Conservation (phyloP, 257 asterid species). For the Coffea eugenioides region DNA sequence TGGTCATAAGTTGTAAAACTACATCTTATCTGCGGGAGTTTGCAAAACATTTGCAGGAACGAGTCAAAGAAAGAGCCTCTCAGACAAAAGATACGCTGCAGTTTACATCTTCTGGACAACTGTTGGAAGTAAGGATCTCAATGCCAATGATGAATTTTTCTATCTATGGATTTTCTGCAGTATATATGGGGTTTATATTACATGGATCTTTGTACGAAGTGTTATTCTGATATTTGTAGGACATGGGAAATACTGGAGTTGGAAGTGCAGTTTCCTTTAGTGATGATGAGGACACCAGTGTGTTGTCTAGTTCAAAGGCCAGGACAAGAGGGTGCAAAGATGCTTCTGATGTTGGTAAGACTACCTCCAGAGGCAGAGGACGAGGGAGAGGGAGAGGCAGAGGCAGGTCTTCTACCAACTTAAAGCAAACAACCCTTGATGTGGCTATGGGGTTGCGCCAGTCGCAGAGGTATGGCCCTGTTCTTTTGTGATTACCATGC, state of each 20-base stretch:
- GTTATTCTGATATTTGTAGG: constrained; percentile 31
- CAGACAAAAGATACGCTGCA: constrained; percentile 54
- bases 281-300: constrained; percentile 76
- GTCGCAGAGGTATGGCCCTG: constrained; percentile 64
- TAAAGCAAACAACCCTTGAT: constrained; percentile 94
- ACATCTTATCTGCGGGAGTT: constrained; percentile 4
- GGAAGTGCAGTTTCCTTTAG: constrained; percentile 68
- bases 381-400: constrained; percentile 84
- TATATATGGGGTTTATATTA: constrained; percentile 2
- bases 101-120: constrained; percentile 52
- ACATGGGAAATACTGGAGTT: constrained; percentile 38
- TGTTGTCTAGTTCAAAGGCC: constrained; percentile 51
- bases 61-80: constrained; percentile 69
- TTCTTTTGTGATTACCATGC: background rate
- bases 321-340: constrained; percentile 63
- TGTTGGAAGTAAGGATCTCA: constrained; percentile 51
- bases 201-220: background rate
- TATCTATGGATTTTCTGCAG: constrained; percentile 10
- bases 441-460: constrained; percentile 69
- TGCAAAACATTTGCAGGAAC: constrained; percentile 56
- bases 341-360: constrained; percentile 54
- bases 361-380: constrained; percentile 85
- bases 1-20: background rate
- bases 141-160: constrained; percentile 16
- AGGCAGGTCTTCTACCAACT: constrained; percentile 63